Percentiles rank a stretch among this genome's conserved stretches.
Evolutionary conservation across 257 asterid species (phyloP).

Genomic region (Scutellaria minor): DNA sequence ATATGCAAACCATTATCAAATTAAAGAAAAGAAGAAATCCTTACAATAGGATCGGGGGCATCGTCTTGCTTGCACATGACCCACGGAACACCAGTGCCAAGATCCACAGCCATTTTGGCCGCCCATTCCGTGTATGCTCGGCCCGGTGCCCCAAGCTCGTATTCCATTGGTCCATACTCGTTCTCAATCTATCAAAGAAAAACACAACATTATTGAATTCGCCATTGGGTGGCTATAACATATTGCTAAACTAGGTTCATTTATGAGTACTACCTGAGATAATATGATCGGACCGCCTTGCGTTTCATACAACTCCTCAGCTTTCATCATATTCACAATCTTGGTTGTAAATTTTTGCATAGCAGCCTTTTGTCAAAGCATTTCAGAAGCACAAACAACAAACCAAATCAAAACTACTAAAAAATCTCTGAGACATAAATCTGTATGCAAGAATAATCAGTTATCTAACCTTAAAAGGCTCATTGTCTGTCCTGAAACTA

Average conservation of each 20-base stretch:
- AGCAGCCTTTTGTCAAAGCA: conserved; percentile 63
- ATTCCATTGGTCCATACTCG: conserved; percentile 96
- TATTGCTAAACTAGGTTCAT: neutral
- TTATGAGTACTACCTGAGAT: conserved; percentile 72
- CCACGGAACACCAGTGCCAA: conserved; percentile 96
- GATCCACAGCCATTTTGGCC: conserved; percentile 95
- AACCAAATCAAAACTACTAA: conserved; percentile 11
- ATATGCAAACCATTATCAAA: conserved; percentile 29
- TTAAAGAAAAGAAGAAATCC: conserved; percentile 32
- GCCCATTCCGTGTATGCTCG: conserved; percentile 86
- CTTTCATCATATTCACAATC: conserved; percentile 97
- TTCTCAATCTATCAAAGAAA: conserved; percentile 74
- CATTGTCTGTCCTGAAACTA: conserved; percentile 81
- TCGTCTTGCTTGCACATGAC: conserved; percentile 99
- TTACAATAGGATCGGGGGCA: conserved; percentile 95
- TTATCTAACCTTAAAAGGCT: conserved; percentile 65
- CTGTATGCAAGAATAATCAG: conserved; percentile 15
- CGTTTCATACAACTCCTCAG: conserved; percentile 76
- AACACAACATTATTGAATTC: neutral
- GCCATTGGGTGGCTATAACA: neutral
- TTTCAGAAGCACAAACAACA: conserved; percentile 35
- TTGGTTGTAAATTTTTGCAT: conserved; percentile 95
- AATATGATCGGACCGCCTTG: conserved; percentile 98
- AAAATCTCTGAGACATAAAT: conserved; percentile 1
- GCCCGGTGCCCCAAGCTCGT: conserved; percentile 86